These are phyloP conservation scores for Ilyonectria destructans DNA, from an alignment of 2,329 filamentous ascomycete genomes.

Conservation along the genomic window DNA sequence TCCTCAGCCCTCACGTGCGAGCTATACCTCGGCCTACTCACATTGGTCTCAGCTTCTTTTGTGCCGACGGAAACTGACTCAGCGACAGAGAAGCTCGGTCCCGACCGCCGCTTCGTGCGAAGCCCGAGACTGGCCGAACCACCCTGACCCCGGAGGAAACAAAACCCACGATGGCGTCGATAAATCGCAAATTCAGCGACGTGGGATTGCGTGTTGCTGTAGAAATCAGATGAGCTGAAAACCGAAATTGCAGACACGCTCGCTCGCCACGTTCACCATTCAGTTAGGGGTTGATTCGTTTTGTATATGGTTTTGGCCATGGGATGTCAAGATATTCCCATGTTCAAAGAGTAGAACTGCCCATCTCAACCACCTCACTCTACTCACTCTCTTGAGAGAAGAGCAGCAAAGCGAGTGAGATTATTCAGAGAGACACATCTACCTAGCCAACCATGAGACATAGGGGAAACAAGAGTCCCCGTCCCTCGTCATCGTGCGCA, in stretches of 20 bases:
- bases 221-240: not conserved
- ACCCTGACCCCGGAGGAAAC: not conserved
- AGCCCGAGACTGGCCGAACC: not conserved
- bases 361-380: conserved; percentile 15
- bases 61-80: conserved; percentile 4
- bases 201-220: not conserved
- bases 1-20: not conserved
- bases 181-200: not conserved
- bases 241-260: conserved; percentile 2
- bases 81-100: no score
- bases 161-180: not conserved
- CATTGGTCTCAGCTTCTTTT: not conserved
- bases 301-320: conserved; percentile 3
- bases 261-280: conserved; percentile 9
- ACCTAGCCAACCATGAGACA: conserved; percentile 20
- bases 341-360: conserved; percentile 1
- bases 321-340: conserved; percentile 1
- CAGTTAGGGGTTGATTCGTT: not conserved
- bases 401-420: conserved; percentile 31
- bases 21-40: not conserved
- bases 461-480: conserved; percentile 3
- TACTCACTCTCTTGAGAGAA: conserved; percentile 24
- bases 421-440: conserved; percentile 31
- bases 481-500: not conserved
- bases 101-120: not conserved